phyloP scores from a whole-genome alignment of 345 rosid genomes.

The Rhizophora apiculata region DNA sequence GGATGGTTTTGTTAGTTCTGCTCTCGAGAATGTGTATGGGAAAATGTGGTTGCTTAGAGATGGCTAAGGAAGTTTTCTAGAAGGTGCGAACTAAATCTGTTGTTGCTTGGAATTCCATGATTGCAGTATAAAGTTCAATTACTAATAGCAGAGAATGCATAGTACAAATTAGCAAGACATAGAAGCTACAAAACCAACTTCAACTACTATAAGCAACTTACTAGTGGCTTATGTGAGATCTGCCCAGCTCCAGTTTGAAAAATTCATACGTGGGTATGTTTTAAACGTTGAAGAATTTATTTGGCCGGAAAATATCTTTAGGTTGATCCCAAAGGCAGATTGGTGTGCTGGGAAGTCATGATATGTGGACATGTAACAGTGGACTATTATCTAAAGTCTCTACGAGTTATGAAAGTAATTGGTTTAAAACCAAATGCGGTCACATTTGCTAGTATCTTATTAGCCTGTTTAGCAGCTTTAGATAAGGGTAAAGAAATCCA shows the following conservation, averaged over 20 bases:
- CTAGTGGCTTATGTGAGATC: slow-evolving; percentile 58
- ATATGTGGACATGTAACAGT: too few relatives aligned
- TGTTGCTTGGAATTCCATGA: slow-evolving; percentile 68
- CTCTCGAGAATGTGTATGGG: slow-evolving; percentile 68
- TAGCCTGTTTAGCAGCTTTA: slow-evolving; percentile 68
- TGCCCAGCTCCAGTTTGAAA: slow-evolving; percentile 45
- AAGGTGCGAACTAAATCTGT: slow-evolving; percentile 40
- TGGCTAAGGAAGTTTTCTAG: slow-evolving; percentile 51
- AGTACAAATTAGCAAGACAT: slow-evolving; percentile 50
- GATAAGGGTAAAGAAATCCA: slow-evolving; percentile 70
- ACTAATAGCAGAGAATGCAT: slow-evolving; percentile 55
- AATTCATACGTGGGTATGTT: slow-evolving; percentile 52
- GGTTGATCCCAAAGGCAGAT: slow-evolving; percentile 24
- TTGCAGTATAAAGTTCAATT: slow-evolving; percentile 37
- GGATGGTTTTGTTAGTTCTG: slow-evolving; percentile 55
- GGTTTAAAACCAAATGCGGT: slow-evolving; percentile 53
- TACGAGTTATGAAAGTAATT: slow-evolving; percentile 32
- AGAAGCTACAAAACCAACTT: slow-evolving; percentile 47
- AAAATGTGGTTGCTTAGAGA: slow-evolving; percentile 50
- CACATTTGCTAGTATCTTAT: slow-evolving; percentile 52
- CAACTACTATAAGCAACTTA: slow-evolving; percentile 53
- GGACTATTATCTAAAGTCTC: too few relatives aligned
- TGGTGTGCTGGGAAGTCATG: slow-evolving; percentile 31
- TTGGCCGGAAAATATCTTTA: slow-evolving; percentile 49
- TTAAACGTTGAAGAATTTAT: slow-evolving; percentile 48